phyloP scores from a whole-genome alignment of 495 filamentous ascomycete species.

The Talaromyces thailandensis region DNA sequence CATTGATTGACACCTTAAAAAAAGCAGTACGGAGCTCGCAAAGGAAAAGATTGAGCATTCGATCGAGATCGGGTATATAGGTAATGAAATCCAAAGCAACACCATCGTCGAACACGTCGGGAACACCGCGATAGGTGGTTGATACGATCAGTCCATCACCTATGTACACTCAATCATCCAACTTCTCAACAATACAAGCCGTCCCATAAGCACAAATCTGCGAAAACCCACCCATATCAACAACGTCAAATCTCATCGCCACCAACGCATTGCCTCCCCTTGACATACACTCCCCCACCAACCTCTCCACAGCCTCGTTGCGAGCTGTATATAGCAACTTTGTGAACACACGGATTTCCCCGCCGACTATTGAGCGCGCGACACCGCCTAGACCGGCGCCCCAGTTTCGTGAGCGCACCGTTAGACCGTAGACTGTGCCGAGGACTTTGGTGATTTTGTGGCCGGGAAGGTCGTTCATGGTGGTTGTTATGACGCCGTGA shows the following conservation, averaged over 20 bases:
- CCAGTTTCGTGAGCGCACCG: constrained; percentile 48
- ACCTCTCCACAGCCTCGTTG: constrained; percentile 44
- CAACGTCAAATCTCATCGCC: constrained; percentile 44
- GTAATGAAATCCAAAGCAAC: no score
- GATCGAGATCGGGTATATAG: no score
- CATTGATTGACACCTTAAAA: no score
- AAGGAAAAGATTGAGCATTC: no score
- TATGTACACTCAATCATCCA: constrained; percentile 17
- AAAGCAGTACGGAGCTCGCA: no score
- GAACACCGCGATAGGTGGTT: no score
- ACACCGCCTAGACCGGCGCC: constrained; percentile 35
- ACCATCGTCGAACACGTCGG: no score
- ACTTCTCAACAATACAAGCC: constrained; percentile 42
- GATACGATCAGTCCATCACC: no score
- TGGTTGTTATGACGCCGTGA: constrained; percentile 48
- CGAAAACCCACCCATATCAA: constrained; percentile 31
- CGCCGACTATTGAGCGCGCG: constrained; percentile 42
- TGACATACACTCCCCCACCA: constrained; percentile 46
- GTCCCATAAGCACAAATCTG: constrained; percentile 54
- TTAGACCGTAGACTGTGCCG: constrained; percentile 50
- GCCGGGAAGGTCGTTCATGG: constrained; percentile 43
- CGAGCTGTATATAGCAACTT: constrained; percentile 46
- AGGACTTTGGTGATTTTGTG: constrained; percentile 49
- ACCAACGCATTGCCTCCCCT: constrained; percentile 54
- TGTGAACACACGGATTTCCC: constrained; percentile 49